Evolutionary conservation across 1,284 basidiomycete genomes (phyloP), one percentile per base, ranked within the genome.

Genomic region (Pulchroboletus neoregius): DNA sequence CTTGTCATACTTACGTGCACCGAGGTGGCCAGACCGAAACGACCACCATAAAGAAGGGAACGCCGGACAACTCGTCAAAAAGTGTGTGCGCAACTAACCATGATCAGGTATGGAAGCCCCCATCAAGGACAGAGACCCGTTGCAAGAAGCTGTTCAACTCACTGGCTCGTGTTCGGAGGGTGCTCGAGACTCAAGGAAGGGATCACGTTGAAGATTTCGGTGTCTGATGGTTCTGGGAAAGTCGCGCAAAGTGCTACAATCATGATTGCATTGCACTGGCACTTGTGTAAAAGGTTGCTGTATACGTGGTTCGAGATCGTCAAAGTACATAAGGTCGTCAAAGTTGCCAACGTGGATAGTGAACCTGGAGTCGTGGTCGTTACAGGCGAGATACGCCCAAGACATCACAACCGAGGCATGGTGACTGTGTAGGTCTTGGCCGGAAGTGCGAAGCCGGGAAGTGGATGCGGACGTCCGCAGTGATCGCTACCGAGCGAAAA

Each of bases 301-400:
- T 30, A 57, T 34, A 37, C 22, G 50, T 54, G 40, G 30, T 41
- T 39, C 26, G 30, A 32, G 45, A 53, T 57, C 55, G 44, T 62
- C 52, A 62, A 58, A 60, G 58, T 60, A 60, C 58, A 50, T 56
- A 40, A 58, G 30, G 55, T 62, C 55, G 52, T 62, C 60, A 48
- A 47, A 26, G 58, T 58, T 49, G 49, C 58, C 58, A 51, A 51
- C 39, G 46, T 47, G 47, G 45, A 54, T 50, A 39, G 45, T 58
- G 47, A 55, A 50, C 58, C 49, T 49, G 41, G 43, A 50, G 45
- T 41, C 22, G 47, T 50, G 43, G 45, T 43, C 47, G 43, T 39
- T 43, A 36, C 31, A 38, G 43, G 28, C 32, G 49, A 41, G 38
- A 45, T 48, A 48, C 40, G 51, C 39, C 53, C 49, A 49, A 48